phyloP scores from a whole-genome alignment of 345 rosid species.

The Acer saccharum region DNA sequence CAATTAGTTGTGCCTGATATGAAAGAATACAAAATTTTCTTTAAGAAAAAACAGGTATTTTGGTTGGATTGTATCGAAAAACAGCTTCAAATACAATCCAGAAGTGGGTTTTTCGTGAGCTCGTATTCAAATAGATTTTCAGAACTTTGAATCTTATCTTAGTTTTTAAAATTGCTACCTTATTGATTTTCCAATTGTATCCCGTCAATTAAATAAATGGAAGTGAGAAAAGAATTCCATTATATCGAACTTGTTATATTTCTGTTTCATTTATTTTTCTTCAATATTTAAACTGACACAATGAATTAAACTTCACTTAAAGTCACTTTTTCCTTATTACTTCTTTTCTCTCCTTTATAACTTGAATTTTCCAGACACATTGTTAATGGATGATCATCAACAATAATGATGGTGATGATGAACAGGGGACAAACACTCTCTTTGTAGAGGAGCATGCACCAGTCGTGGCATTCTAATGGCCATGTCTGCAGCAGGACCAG shows the following conservation, averaged over 20 bases:
- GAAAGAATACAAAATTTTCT: neutral
- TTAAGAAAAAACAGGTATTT: neutral
- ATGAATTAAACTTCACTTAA: neutral
- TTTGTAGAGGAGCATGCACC: slow-evolving; percentile 53
- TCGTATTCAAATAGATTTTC: neutral
- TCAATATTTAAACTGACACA: neutral
- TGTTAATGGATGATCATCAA: slow-evolving; percentile 17
- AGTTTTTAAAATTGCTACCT: neutral
- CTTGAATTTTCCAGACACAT: neutral
- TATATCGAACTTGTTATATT: neutral
- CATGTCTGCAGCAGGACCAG: slow-evolving; percentile 42
- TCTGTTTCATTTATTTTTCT: neutral
- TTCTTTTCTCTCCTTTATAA: slow-evolving; percentile 2
- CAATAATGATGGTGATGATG: slow-evolving; percentile 12
- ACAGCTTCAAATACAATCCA: neutral
- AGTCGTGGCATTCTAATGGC: slow-evolving; percentile 57
- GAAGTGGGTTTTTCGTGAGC: neutral
- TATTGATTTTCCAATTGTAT: neutral
- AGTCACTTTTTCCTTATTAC: neutral
- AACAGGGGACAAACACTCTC: slow-evolving; percentile 52
- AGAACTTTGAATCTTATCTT: neutral
- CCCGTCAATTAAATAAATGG: neutral
- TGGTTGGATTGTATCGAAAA: neutral
- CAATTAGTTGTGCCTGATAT: neutral
- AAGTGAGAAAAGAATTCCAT: neutral